Base-by-base conservation (phyloP, 257 asterid genomes). In the Solanum bulbocastanum region DNA sequence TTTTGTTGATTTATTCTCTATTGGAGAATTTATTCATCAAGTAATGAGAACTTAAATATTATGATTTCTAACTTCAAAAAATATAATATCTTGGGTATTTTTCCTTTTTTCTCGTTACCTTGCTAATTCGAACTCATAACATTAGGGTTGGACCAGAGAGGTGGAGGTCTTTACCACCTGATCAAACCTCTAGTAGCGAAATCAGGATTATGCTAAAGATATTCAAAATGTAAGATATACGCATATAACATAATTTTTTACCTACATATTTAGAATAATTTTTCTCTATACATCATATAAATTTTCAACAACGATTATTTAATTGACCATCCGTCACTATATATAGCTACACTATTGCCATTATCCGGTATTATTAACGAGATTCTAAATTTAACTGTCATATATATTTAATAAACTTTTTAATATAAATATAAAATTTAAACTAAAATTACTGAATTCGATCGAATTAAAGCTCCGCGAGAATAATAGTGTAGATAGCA, bases 391-490 rank as follows among this genome's bases (percentile, higher is more conserved):
- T n/a, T n/a, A 25, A n/a, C 18, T 11, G 2, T 10, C 12, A 62
- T 62, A 4, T 5, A n/a, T 25, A 12, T 66, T 66, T 25, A 27
- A 27, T 66, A 27, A 66, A 27, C 1, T n/a, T 27, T 5, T 66
- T 5, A 25, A 25, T 66, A 65, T 5, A 12, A 66, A 25, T n/a
- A 25, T 5, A 27, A 27, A 66, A 27, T 66, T 10, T 65, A 25
- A n/a, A 65, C 2, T 3, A 12, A 72, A 72, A 32, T 32, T 69
- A 72, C 11, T 35, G 27, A 32, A 23, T 72, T 9, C 0, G 2
- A 1, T 8, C 3, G 8, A 72, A 35, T 18, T 0, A 2, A 10
- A 18, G 0, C 22, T 15, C 22, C 2, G 2, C 1, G 4, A 72
- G 4, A 40, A 12, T 5, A n/a, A 39, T 13, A 75, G 37, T 44